Base-by-base conservation (phyloP, 108 stramenopile species). In the Conticribra weissflogii region DNA sequence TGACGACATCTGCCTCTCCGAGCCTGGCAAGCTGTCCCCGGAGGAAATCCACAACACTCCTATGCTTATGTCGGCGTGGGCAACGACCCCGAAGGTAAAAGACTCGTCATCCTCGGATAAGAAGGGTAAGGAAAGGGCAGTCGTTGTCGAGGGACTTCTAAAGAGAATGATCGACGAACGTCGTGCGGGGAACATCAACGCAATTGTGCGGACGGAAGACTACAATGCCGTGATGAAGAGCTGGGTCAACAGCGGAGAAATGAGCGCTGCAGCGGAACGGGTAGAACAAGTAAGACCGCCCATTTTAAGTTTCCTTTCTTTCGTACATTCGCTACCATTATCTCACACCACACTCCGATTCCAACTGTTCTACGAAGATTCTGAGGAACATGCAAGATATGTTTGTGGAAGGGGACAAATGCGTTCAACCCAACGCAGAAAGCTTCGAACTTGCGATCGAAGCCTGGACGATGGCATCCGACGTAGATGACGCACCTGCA, bases 141-240 rank as follows among this genome's bases (percentile, higher is more conserved):
- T 94, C 50, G 79, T 81, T 2, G 74, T 88, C 3, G 93, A 94
- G 67, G 62, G 66, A 3, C 57, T 94, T 3, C 54, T 94, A 28
- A 88, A 89, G 48, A 81, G 93, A 54, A 74, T 94, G 50, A 75
- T 91, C 50, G 89, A 87, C 33, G 92, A 94, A 65, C 64, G 79
- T 24, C 48, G 71, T 8, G 89, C 87, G 5, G 89, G 89, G 9
- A 90, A 89, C 66, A 44, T 33, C 9, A 63, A 82, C 21, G 81
- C 78, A 0, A 66, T 78, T 67, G 76, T 25, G 23, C 70, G 22
- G 73, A 88, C 66, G 2, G 28, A 59, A 51, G 68, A 81, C 55
- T 94, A 94, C 72, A 94, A 94, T 63, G 82, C 84, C 16, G 67
- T 91, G 19, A 63, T 94, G 59, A 79, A 84, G 55, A 71, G 71